These are phyloP conservation scores for Kodamaea sp. DNA, from an alignment of 1,139 yeast genomes.

Conservation along the genomic window DNA sequence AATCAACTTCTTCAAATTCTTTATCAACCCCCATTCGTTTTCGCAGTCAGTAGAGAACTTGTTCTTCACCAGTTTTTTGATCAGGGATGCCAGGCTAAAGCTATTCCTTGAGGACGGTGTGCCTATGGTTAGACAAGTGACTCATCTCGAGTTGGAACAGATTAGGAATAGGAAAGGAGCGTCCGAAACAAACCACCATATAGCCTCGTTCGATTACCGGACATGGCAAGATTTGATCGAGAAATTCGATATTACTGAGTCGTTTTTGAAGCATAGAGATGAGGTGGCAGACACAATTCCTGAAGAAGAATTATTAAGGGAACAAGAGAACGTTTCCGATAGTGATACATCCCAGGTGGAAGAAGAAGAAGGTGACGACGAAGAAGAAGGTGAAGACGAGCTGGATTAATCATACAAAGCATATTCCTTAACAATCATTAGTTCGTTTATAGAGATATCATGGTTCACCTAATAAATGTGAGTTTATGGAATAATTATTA, in stretches of 20 bases:
- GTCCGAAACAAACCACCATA: constrained; percentile 53
- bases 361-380: too few species aligned
- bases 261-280: constrained; percentile 52
- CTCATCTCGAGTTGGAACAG: constrained; percentile 16
- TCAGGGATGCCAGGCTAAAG: constrained; percentile 67
- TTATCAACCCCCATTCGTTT: constrained; percentile 75
- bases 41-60: constrained; percentile 81
- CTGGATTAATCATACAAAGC: too few species aligned
- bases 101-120: constrained; percentile 48
- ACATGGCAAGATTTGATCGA: constrained; percentile 62
- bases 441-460: too few species aligned
- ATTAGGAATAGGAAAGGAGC: constrained; percentile 16
- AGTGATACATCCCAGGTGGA: too few species aligned
- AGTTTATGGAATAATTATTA: too few species aligned
- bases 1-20: constrained; percentile 63
- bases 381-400: too few species aligned
- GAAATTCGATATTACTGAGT: constrained; percentile 50
- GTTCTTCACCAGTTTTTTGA: constrained; percentile 77
- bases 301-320: constrained; percentile 3
- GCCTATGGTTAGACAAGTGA: constrained; percentile 30
- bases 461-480: too few species aligned
- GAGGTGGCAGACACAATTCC: constrained; percentile 34
- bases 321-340: too few species aligned
- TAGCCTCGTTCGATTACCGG: constrained; percentile 65
- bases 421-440: too few species aligned